Conservation (phyloP, 2,329 filamentous ascomycete species). For the Dactylonectria estremocensis region DNA sequence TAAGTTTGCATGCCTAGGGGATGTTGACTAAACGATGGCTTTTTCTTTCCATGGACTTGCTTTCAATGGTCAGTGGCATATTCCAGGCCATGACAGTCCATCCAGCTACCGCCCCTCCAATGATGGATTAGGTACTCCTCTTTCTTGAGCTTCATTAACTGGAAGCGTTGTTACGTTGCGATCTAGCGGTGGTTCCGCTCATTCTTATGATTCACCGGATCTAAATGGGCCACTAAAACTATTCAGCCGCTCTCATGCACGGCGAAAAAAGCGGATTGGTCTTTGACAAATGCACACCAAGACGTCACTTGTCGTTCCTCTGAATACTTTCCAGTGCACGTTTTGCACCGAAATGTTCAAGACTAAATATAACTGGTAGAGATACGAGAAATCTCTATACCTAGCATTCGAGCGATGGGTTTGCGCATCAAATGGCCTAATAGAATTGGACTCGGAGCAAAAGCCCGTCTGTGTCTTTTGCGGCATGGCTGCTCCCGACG, state of each 20-base stretch:
- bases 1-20: background rate
- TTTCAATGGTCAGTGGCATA: background rate
- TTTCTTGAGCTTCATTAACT: conserved; percentile 36
- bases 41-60: background rate
- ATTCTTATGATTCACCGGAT: conserved; percentile 28
- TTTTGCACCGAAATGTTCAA: conserved; percentile 61
- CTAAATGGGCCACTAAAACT: background rate
- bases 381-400: conserved; percentile 64
- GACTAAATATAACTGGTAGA: conserved; percentile 60
- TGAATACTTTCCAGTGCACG: conserved; percentile 55
- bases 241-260: background rate
- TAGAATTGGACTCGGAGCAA: conserved; percentile 54
- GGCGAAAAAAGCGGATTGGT: conserved; percentile 13
- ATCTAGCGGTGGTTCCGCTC: conserved; percentile 29
- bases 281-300: conserved; percentile 20
- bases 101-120: conserved; percentile 8
- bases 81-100: conserved; percentile 3
- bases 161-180: conserved; percentile 40
- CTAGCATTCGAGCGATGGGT: conserved; percentile 62
- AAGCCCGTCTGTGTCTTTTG: conserved; percentile 59
- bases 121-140: conserved; percentile 2
- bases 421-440: conserved; percentile 53
- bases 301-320: background rate
- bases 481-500: conserved; percentile 47
- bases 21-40: background rate